Evolutionary conservation across 768 basidiomycete species (phyloP).

Genomic region (Kwoniella botswanensis): DNA sequence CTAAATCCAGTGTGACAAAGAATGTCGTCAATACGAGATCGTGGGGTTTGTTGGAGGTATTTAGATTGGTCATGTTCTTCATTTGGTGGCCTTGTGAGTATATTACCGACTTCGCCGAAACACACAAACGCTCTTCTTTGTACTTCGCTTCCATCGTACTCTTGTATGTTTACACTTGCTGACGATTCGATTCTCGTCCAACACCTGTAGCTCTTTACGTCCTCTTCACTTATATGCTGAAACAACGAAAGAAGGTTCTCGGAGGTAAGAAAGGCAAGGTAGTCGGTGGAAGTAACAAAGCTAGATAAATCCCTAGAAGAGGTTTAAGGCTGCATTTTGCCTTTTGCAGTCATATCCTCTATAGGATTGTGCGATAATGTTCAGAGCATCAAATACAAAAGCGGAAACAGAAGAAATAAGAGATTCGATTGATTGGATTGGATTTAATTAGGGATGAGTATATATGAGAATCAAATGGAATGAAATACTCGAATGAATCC

Average conservation of each 20-base stretch:
- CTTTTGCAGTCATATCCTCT: no score
- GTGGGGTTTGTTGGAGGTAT: conserved; percentile 68
- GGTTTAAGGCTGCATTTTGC: neutral
- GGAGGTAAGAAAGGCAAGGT: conserved; percentile 48
- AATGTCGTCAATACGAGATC: conserved; percentile 36
- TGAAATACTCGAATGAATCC: no score
- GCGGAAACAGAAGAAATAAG: no score
- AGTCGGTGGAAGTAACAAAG: conserved; percentile 31
- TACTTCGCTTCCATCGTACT: no score
- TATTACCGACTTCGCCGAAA: neutral
- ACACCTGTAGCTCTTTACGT: conserved; percentile 62
- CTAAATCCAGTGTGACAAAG: conserved; percentile 28
- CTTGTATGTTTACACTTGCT: no score
- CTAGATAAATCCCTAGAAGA: conserved; percentile 9
- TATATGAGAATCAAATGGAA: no score
- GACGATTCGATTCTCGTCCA: no score
- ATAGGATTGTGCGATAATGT: no score
- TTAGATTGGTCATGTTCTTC: conserved; percentile 68
- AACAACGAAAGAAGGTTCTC: conserved; percentile 66
- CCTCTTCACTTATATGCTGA: conserved; percentile 69
- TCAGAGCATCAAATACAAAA: no score
- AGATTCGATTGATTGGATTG: no score
- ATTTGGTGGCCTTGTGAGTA: conserved; percentile 87
- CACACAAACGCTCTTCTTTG: no score
- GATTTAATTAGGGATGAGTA: no score